These are phyloP conservation scores for Beauveria brongniartii DNA, from an alignment of 2,329 filamentous ascomycete genomes.

Conservation along the genomic window DNA sequence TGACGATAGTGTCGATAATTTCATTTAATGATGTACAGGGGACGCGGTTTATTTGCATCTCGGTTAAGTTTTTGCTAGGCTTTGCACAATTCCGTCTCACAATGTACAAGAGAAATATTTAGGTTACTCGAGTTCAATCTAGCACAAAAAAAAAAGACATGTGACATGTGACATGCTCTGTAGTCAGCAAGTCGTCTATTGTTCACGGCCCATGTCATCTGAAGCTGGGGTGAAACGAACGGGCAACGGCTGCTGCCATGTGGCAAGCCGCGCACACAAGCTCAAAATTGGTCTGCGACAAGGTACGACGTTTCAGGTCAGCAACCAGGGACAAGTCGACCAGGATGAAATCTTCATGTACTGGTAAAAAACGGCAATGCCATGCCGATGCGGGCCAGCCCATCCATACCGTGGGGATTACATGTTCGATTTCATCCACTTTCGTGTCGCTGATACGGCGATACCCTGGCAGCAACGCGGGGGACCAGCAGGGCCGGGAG, in stretches of 20 bases:
- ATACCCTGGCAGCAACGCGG: no score
- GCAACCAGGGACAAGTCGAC: neutral
- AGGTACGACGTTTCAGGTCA: neutral
- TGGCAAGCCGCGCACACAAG: neutral
- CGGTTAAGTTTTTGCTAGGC: neutral
- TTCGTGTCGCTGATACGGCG: no score
- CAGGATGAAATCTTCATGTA: no score
- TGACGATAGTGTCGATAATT: neutral
- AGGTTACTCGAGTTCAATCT: no score
- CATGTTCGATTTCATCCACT: no score
- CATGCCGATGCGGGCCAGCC: no score
- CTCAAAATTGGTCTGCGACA: neutral
- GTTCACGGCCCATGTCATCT: neutral
- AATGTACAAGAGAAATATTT: no score
- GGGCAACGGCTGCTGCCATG: neutral
- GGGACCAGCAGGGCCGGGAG: no score
- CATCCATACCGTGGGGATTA: no score
- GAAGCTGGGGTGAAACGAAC: slow-evolving; percentile 4
- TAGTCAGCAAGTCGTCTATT: neutral
- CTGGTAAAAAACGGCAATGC: neutral
- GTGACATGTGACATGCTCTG: neutral
- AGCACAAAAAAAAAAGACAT: neutral
- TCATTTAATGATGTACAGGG: neutral
- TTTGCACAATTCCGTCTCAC: no score
- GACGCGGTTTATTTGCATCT: no score